Conservation (phyloP, 345 rosid species). For the Hypericum androsaemum region DNA sequence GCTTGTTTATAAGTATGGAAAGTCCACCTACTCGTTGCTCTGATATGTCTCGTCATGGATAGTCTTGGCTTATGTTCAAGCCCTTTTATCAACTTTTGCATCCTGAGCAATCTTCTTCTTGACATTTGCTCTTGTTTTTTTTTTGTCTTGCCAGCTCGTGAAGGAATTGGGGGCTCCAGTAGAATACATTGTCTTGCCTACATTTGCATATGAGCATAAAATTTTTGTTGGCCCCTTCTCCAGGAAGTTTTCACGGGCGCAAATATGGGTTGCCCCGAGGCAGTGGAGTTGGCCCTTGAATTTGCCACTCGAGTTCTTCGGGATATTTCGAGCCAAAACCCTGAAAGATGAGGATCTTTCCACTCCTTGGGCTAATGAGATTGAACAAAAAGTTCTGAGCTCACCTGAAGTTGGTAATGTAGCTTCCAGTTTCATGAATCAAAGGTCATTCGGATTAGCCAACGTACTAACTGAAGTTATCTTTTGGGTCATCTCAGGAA, state of each 20-base stretch:
- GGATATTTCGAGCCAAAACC: conserved; percentile 76
- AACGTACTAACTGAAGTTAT: neutral
- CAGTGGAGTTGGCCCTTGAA: conserved; percentile 99
- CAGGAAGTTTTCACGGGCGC: conserved; percentile 82
- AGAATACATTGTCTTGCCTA: conserved; percentile 75
- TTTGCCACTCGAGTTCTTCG: conserved; percentile 84
- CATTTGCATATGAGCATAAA: conserved; percentile 95
- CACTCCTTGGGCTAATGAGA: conserved; percentile 84
- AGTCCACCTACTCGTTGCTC: neutral
- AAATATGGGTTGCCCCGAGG: conserved; percentile 94
- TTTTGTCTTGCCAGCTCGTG: conserved; percentile 45
- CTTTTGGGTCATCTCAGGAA: conserved; percentile 36
- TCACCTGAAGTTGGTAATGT: conserved; percentile 90
- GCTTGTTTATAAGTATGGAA: too few species aligned
- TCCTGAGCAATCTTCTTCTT: too few species aligned
- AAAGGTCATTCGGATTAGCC: conserved; percentile 2
- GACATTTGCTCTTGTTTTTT: conserved; percentile 6
- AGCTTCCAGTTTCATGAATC: conserved; percentile 2
- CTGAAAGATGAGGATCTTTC: conserved; percentile 61
- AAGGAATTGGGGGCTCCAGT: conserved; percentile 83
- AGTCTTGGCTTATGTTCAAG: neutral
- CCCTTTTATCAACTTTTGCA: too few species aligned
- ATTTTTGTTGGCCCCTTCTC: conserved; percentile 94
- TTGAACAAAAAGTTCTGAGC: conserved; percentile 86
- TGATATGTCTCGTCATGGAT: neutral